Evolutionary conservation across 495 filamentous ascomycete genomes (phyloP).

Genomic region (Podospora pseudoanserina): DNA sequence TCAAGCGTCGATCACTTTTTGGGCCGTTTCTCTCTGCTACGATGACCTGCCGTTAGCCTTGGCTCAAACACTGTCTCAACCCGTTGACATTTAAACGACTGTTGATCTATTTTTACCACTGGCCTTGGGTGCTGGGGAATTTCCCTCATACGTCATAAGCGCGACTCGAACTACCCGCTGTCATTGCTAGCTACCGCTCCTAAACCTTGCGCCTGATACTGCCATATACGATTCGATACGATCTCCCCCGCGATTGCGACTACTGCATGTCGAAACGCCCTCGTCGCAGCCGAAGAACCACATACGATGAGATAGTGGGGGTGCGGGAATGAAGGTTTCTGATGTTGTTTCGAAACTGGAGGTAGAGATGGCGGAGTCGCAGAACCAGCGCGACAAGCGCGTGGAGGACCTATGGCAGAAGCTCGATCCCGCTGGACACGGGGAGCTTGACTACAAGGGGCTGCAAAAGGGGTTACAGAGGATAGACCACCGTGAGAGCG

Average conservation of each 20-base stretch:
- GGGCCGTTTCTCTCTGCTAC: neutral
- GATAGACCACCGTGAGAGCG: conserved; percentile 84
- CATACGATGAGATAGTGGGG: conserved; percentile 25
- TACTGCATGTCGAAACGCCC: neutral
- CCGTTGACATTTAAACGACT: neutral
- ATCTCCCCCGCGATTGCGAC: neutral
- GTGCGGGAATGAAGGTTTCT: conserved; percentile 38
- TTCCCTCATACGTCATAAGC: conserved; percentile 27
- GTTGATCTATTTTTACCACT: conserved; percentile 11
- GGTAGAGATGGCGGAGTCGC: conserved; percentile 56
- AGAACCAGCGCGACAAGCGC: conserved; percentile 69
- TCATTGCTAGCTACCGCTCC: neutral
- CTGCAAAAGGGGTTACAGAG: conserved; percentile 78
- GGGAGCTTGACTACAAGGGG: conserved; percentile 75
- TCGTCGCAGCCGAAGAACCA: neutral
- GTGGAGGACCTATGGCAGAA: conserved; percentile 75
- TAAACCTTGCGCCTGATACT: neutral
- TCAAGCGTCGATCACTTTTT: neutral
- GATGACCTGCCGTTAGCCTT: conserved; percentile 16
- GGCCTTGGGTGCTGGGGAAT: conserved; percentile 12
- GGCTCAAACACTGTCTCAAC: neutral
- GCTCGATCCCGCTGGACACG: conserved; percentile 70
- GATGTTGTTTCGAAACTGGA: conserved; percentile 42
- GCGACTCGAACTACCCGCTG: conserved; percentile 2
- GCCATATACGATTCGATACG: neutral